phyloP scores from a whole-genome alignment of 148 eudicot species.

The Pouteria glomerata region DNA sequence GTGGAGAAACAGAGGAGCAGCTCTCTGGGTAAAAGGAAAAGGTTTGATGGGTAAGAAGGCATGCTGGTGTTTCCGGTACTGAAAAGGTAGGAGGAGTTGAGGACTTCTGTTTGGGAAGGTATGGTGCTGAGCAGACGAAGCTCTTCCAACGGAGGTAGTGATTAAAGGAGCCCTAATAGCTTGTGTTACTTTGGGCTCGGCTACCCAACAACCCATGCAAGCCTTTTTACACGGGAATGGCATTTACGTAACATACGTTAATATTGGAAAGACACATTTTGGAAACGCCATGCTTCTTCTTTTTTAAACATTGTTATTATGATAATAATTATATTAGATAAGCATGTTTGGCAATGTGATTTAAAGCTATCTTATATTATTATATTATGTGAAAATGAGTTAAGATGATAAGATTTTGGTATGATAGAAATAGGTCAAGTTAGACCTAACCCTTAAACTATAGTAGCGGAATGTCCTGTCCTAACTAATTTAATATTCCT shows the following conservation, averaged over 20 bases:
- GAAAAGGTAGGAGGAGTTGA: background rate
- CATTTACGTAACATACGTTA: background rate
- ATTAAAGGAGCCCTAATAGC: background rate
- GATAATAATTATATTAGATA: no score
- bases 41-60: constrained; percentile 5
- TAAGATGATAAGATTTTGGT: no score
- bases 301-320: no score
- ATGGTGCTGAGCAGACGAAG: background rate
- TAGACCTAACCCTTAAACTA: no score
- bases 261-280: background rate
- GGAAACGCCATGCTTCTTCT: no score
- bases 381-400: no score
- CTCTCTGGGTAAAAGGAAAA: background rate
- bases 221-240: background rate
- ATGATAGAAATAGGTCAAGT: no score
- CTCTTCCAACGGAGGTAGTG: background rate
- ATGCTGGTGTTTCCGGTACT: background rate
- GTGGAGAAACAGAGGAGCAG: background rate
- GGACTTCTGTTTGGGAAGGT: background rate
- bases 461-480: no score
- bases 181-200: background rate
- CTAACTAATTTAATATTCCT: no score
- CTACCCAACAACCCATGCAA: constrained; percentile 7
- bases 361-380: no score
- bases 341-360: no score